Percentiles rank a stretch among this genome's conserved stretches.
phyloP scores from a whole-genome alignment of 805 yeast genomes.

The Wickerhamiella parazyma region DNA sequence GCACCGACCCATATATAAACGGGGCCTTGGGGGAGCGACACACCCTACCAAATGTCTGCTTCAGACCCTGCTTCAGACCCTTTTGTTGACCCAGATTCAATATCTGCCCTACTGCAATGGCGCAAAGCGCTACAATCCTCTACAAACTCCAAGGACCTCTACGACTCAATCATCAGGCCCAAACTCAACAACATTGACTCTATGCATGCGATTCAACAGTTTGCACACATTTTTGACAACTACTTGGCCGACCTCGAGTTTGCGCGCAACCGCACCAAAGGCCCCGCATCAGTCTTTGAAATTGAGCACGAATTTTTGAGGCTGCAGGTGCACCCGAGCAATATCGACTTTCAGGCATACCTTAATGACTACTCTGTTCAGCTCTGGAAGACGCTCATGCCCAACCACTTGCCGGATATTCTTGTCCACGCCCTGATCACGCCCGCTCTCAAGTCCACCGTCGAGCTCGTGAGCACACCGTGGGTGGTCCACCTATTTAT shows the following conservation, averaged over 20 bases:
- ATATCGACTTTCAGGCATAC: not conserved
- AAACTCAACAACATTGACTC: not conserved
- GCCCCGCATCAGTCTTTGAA: not conserved
- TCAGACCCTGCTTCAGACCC: no score
- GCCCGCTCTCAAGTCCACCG: not conserved
- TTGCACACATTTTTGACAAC: slow-evolving; percentile 1
- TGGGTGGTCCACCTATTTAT: slow-evolving; percentile 4
- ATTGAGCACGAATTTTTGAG: slow-evolving; percentile 4
- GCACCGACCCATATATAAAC: no score
- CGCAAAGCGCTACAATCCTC: not conserved
- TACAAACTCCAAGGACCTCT: not conserved
- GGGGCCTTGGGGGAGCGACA: no score
- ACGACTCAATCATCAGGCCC: not conserved
- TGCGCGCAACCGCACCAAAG: not conserved
- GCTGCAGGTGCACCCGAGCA: slow-evolving; percentile 3
- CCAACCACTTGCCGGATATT: slow-evolving; percentile 5
- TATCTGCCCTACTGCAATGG: not conserved
- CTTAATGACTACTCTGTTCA: slow-evolving; percentile 1
- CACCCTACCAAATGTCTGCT: no score
- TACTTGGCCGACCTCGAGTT: slow-evolving; percentile 2
- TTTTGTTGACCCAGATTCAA: not conserved
- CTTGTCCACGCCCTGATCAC: slow-evolving; percentile 3
- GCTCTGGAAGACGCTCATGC: slow-evolving; percentile 7
- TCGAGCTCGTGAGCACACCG: slow-evolving; percentile 1
- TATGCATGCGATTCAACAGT: slow-evolving; percentile 3